Percentiles rank a stretch among this genome's conserved stretches.
Evolutionary conservation across 345 rosid species (phyloP).

Genomic region (Sisymbrium irio): DNA sequence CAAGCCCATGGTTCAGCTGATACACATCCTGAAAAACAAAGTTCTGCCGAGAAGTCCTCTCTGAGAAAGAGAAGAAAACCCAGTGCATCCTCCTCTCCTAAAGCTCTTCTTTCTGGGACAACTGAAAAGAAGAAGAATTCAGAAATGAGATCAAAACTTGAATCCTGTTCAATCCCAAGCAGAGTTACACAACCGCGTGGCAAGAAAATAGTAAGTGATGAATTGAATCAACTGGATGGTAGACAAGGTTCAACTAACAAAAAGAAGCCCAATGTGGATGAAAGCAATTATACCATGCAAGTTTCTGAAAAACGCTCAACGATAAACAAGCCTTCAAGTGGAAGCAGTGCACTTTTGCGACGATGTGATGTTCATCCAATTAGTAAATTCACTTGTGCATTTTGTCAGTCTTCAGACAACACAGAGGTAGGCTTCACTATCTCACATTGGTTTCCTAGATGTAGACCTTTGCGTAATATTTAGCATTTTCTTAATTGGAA

Average conservation of each 20-base stretch:
- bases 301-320: slow-evolving; percentile 24
- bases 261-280: slow-evolving; percentile 15
- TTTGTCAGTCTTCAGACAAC: slow-evolving; percentile 67
- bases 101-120: not conserved
- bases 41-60: not conserved
- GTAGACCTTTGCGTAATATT: not conserved
- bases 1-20: not conserved
- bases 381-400: slow-evolving; percentile 50
- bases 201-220: slow-evolving; percentile 27
- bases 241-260: slow-evolving; percentile 18
- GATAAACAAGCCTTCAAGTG: slow-evolving; percentile 25
- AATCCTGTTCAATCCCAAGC: slow-evolving; percentile 27
- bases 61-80: slow-evolving; percentile 21
- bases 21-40: slow-evolving; percentile 9
- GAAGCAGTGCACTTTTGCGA: slow-evolving; percentile 28
- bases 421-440: slow-evolving; percentile 55
- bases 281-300: slow-evolving; percentile 11
- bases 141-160: slow-evolving; percentile 19
- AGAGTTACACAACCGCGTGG: slow-evolving; percentile 5
- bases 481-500: not conserved
- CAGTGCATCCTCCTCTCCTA: slow-evolving; percentile 14
- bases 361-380: slow-evolving; percentile 39
- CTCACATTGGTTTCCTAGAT: not conserved
- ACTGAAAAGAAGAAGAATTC: slow-evolving; percentile 30
- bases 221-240: slow-evolving; percentile 28